Evolutionary conservation across 1,284 basidiomycete species (phyloP).

Genomic region (Lentinula novae-zelandiae): DNA sequence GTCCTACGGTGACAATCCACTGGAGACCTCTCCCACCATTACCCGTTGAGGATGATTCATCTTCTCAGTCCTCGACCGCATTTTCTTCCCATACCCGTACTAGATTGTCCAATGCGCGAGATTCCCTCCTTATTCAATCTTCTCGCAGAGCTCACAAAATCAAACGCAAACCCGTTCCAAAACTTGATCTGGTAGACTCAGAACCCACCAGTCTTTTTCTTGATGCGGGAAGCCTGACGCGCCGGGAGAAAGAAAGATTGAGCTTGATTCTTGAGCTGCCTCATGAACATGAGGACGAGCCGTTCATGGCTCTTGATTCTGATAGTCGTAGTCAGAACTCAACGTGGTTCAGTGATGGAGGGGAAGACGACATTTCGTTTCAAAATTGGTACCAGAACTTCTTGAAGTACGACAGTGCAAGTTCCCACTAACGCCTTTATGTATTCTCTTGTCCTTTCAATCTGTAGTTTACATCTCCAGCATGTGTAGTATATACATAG

Average conservation of each 20-base stretch:
- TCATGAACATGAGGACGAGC: slow-evolving; percentile 4
- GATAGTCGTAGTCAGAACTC: background rate
- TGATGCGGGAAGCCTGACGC: background rate
- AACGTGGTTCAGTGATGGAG: slow-evolving; percentile 10
- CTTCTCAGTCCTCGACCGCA: background rate
- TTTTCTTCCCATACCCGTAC: background rate
- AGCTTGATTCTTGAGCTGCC: slow-evolving; percentile 17
- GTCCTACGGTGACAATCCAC: background rate
- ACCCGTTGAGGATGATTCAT: background rate
- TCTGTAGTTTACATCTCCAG: background rate
- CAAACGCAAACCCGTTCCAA: slow-evolving; percentile 17
- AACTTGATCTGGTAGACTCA: slow-evolving; percentile 1
- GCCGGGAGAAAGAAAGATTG: slow-evolving; percentile 7
- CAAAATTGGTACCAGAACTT: background rate
- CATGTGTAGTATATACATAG: background rate
- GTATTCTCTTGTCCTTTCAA: background rate
- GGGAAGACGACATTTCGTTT: background rate
- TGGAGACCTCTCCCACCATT: background rate
- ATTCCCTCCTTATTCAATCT: slow-evolving; percentile 13
- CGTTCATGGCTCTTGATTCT: background rate
- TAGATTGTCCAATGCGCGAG: slow-evolving; percentile 10
- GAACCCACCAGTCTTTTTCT: background rate
- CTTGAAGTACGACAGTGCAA: background rate
- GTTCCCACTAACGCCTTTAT: background rate
- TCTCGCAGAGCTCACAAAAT: slow-evolving; percentile 8